Conservation (phyloP, 2,329 filamentous ascomycete species). For the Sclerotinia sclerotiorum region DNA sequence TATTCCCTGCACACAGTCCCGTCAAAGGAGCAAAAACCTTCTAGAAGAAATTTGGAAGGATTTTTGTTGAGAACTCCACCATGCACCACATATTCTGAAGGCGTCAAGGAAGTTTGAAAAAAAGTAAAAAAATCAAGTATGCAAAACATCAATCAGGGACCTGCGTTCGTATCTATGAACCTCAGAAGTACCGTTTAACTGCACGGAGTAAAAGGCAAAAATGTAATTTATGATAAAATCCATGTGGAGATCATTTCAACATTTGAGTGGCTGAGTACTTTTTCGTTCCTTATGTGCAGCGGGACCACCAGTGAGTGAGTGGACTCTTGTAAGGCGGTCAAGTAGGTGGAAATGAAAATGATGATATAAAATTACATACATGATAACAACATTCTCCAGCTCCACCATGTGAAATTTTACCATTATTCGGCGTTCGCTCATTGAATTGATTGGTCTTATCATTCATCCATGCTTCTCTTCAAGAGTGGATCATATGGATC, state of each 20-base stretch:
- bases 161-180: conserved; percentile 9
- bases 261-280: neutral
- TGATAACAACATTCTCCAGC: neutral
- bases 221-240: conserved; percentile 7
- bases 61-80: conserved; percentile 16
- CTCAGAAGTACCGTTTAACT: neutral
- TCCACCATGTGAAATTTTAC: neutral
- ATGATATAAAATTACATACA: conserved; percentile 1
- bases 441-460: neutral
- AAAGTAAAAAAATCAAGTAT: neutral
- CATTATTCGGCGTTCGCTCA: no score
- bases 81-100: neutral
- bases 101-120: neutral
- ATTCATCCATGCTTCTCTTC: neutral
- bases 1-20: conserved; percentile 1
- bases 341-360: neutral
- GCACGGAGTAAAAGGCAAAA: neutral
- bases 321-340: conserved; percentile 8
- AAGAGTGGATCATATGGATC: conserved; percentile 10
- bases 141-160: conserved; percentile 12
- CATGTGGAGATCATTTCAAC: conserved; percentile 5
- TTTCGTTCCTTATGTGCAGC: no score
- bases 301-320: no score
- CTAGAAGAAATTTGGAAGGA: conserved; percentile 23
- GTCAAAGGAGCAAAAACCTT: conserved; percentile 7